phyloP scores from a whole-genome alignment of 768 basidiomycete species.

The Collybiopsis confluens region DNA sequence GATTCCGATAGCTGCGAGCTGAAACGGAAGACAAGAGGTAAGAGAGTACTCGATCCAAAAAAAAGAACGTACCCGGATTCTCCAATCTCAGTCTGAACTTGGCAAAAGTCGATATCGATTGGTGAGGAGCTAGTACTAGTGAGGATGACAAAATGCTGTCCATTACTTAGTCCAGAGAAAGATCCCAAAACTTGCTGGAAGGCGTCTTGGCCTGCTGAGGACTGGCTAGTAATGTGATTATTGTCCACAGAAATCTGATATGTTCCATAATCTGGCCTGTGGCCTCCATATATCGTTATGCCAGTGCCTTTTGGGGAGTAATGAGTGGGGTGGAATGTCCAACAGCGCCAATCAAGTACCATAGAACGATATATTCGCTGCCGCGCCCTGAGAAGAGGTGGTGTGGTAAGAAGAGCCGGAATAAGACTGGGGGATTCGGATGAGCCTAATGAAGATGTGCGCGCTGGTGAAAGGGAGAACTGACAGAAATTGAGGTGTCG shows the following conservation, averaged over 20 bases:
- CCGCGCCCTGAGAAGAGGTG: conserved; percentile 39
- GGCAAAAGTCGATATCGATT: conserved; percentile 49
- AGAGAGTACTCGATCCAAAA: not conserved
- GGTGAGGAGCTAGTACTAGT: conserved; percentile 38
- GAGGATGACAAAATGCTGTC: conserved; percentile 43
- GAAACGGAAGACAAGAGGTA: conserved; percentile 6
- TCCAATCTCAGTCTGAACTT: conserved; percentile 37
- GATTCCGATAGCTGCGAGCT: conserved; percentile 23
- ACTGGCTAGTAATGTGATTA: conserved; percentile 29
- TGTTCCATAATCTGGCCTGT: conserved; percentile 40
- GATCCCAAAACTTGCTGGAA: conserved; percentile 40
- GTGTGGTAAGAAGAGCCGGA: conserved; percentile 40
- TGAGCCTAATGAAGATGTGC: not conserved
- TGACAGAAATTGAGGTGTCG: conserved; percentile 35
- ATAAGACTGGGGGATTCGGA: conserved; percentile 34
- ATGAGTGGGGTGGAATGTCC: not conserved
- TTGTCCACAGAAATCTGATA: conserved; percentile 45
- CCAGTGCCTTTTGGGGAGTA: conserved; percentile 37
- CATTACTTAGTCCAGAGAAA: conserved; percentile 36
- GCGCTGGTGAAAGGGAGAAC: conserved; percentile 8
- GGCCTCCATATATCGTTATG: conserved; percentile 46
- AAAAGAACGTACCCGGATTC: conserved; percentile 26
- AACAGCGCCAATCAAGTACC: conserved; percentile 26
- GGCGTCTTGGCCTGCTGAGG: conserved; percentile 22
- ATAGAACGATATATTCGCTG: conserved; percentile 46